A percentile compares a stretch with the other conserved stretches of the same genome.
phyloP scores from a whole-genome alignment of 257 asterid genomes.

The Voacanga thouarsii region DNA sequence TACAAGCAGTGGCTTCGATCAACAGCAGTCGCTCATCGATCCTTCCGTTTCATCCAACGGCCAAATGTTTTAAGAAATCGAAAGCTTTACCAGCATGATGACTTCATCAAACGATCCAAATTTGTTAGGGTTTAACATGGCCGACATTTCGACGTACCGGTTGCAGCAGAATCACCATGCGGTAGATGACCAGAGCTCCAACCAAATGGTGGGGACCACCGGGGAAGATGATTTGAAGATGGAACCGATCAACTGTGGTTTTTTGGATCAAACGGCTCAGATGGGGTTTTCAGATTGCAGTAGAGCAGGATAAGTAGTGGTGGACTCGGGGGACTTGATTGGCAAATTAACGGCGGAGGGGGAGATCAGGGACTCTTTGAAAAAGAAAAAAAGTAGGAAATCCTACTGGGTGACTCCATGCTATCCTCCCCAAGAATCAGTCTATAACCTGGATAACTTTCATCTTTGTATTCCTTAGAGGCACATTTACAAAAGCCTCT shows the following conservation, averaged over 20 bases:
- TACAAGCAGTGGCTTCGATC: constrained; percentile 26
- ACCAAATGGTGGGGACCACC: constrained; percentile 16
- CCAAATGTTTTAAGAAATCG: constrained; percentile 55
- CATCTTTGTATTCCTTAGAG: too few species aligned
- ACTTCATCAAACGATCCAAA: constrained; percentile 36
- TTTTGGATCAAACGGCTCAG: constrained; percentile 31
- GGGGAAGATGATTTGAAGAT: constrained; percentile 34
- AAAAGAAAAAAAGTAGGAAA: too few species aligned
- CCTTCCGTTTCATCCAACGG: constrained; percentile 31
- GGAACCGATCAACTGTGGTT: constrained; percentile 33
- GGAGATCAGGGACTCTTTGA: constrained; percentile 63
- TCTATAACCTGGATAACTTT: too few species aligned
- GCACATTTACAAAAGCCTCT: too few species aligned
- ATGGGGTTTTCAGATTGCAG: constrained; percentile 27
- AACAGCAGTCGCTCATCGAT: constrained; percentile 30
- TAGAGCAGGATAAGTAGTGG: constrained; percentile 30
- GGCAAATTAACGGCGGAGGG: constrained; percentile 39
- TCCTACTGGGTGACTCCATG: too few species aligned
- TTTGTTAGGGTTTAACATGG: constrained; percentile 36
- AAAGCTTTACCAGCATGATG: constrained; percentile 47
- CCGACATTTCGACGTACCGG: constrained; percentile 34
- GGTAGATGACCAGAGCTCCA: constrained; percentile 19
- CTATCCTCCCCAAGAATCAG: too few species aligned
- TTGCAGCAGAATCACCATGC: constrained; percentile 15
- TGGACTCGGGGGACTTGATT: constrained; percentile 42